Base-by-base conservation (phyloP, 306 rosid species). In the Pyrus pyrifolia region DNA sequence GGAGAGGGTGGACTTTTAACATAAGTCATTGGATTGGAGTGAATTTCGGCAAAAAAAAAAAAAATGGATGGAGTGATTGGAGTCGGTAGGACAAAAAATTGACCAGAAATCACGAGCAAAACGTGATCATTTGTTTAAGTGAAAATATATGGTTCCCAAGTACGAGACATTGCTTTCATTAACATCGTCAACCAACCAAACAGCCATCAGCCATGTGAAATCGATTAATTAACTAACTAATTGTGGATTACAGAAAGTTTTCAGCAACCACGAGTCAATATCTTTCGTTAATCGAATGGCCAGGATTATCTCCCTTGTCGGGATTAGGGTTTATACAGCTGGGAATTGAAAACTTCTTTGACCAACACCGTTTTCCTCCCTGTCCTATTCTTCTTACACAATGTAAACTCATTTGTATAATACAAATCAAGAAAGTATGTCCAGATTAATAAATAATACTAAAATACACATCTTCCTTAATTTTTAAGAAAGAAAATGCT, bases 301-400 rank as follows among this genome's bases (percentile, higher is more conserved):
- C 7, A 18, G 9, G 63, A 71, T 55, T 21, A 55, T 31, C 75
- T 13, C 51, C 51, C 22, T 31, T 3, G 4, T 71, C 35, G 65
- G 65, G 75, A n/a, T 55, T 55, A 71, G 75, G 66, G 25, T 71
- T 42, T 33, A 33, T 23, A 71, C 66, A 71, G 75, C 75, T 55
- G 75, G 75, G 75, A 23, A 11, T 17, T 19, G 27, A 21, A 65
- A 31, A 29, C 9, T 40, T 40, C 8, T 71, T 55, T 53, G 33
- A 71, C 66, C 35, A 33, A 35, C 31, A 12, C 40, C 44, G 6
- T 9, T 12, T 71, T 53, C 21, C 11, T 71, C 29, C n/a, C 29
- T 49, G 74, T 53, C 46, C 46, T 63, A 30, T 42, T 42, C 12
- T 2, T 58, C 63, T 10, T 58, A 2, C 59, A 19, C 10, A 18